A percentile compares a stretch with the other conserved stretches of the same genome.
Conservation (phyloP, 2,329 filamentous ascomycete genomes). For the Metarhizium rileyi region DNA sequence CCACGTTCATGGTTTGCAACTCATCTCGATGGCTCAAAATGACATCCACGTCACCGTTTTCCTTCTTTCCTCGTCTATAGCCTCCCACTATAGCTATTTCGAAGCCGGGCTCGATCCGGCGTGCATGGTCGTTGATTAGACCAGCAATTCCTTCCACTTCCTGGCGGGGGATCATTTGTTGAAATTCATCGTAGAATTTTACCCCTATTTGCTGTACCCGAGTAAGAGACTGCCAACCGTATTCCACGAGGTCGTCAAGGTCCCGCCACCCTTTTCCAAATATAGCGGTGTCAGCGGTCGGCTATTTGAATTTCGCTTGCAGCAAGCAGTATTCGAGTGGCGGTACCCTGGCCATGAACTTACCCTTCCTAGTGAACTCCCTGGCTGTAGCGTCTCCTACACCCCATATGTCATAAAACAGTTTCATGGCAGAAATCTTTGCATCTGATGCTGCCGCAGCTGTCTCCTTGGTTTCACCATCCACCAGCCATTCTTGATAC, state of each 20-base stretch:
- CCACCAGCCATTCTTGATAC: constrained; percentile 62
- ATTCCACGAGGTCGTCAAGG: constrained; percentile 76
- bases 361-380: constrained; percentile 63
- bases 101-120: constrained; percentile 45
- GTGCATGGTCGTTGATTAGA: constrained; percentile 57
- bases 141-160: constrained; percentile 65
- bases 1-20: constrained; percentile 54
- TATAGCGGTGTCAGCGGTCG: constrained; percentile 4
- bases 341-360: neutral
- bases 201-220: constrained; percentile 87
- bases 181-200: constrained; percentile 87
- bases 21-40: constrained; percentile 73
- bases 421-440: constrained; percentile 51
- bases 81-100: constrained; percentile 63
- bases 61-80: constrained; percentile 66
- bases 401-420: constrained; percentile 87
- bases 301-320: neutral
- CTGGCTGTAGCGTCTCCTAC: constrained; percentile 73
- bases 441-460: constrained; percentile 54
- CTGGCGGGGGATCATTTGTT: constrained; percentile 55
- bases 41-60: constrained; percentile 76
- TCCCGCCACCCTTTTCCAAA: constrained; percentile 56
- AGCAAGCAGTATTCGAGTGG: neutral
- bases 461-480: constrained; percentile 53
- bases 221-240: constrained; percentile 64